phyloP scores from a whole-genome alignment of 1,284 basidiomycete genomes.

The Athelia psychrophila region DNA sequence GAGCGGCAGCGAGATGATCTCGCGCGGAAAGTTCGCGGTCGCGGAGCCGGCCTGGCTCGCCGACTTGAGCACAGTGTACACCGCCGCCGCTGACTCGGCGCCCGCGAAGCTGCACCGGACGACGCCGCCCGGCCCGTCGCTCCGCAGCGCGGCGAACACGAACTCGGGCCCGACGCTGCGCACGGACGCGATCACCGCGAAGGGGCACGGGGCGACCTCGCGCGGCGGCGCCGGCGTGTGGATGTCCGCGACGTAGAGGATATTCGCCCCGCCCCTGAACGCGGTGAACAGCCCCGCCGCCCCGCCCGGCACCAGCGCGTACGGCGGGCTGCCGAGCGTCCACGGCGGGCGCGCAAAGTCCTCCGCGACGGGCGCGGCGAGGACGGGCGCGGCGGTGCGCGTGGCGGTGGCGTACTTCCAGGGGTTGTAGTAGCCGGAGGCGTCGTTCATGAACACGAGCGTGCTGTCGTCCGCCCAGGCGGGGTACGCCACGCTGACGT shows the following conservation, averaged over 20 bases:
- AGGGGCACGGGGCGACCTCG: slow-evolving; percentile 2
- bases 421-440: slow-evolving; percentile 70
- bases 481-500: slow-evolving; percentile 52
- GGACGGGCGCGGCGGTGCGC: slow-evolving; percentile 36
- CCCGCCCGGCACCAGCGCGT: slow-evolving; percentile 45
- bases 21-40: background rate
- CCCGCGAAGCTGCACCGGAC: background rate
- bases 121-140: background rate
- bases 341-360: slow-evolving; percentile 49
- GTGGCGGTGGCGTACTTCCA: slow-evolving; percentile 46
- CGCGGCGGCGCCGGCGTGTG: slow-evolving; percentile 22
- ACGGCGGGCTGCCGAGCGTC: slow-evolving; percentile 49
- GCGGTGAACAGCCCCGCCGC: slow-evolving; percentile 45
- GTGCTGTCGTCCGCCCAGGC: slow-evolving; percentile 56
- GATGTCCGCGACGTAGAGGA: slow-evolving; percentile 48
- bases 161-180: background rate
- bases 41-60: background rate
- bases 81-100: background rate
- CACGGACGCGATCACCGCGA: background rate
- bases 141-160: background rate
- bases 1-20: slow-evolving; percentile 42
- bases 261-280: slow-evolving; percentile 43
- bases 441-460: slow-evolving; percentile 71
- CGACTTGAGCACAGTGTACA: background rate
- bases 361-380: slow-evolving; percentile 41